Evolutionary conservation across 2,329 filamentous ascomycete genomes (phyloP).

Genomic region (Xylariaceae sp.): DNA sequence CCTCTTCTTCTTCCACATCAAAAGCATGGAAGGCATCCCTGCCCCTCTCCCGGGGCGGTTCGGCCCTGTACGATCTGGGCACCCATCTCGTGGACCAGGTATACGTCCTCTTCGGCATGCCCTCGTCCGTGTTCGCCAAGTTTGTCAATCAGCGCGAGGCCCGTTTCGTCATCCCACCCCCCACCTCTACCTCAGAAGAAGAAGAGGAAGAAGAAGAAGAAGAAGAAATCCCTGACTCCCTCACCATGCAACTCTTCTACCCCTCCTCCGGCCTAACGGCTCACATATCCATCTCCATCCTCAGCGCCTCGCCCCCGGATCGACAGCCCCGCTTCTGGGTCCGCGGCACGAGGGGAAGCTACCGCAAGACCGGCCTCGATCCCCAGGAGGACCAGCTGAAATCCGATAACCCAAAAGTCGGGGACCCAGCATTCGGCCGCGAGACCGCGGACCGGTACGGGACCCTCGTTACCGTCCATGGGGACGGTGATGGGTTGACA

Average conservation of each 20-base stretch:
- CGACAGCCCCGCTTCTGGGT: conserved; percentile 73
- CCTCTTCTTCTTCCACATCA: conserved; percentile 49
- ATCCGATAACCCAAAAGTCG: conserved; percentile 54
- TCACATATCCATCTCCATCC: conserved; percentile 62
- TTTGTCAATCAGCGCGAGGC: conserved; percentile 60
- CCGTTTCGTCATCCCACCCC: conserved; percentile 24
- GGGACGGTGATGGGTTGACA: conserved; percentile 45
- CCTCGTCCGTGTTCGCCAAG: conserved; percentile 60
- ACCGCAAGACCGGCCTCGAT: conserved; percentile 66
- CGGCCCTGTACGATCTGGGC: conserved; percentile 68
- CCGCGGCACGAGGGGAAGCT: conserved; percentile 67
- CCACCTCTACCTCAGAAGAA: no score
- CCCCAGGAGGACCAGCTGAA: conserved; percentile 70
- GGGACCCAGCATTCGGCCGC: conserved; percentile 58
- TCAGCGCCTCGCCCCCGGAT: conserved; percentile 63
- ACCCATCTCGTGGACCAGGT: conserved; percentile 73
- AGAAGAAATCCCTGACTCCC: conserved; percentile 46
- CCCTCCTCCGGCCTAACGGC: conserved; percentile 56
- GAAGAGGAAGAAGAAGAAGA: no score
- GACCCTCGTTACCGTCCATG: conserved; percentile 50
- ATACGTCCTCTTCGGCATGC: conserved; percentile 64
- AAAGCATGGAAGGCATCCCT: conserved; percentile 62
- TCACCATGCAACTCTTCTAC: conserved; percentile 64
- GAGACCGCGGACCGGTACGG: conserved; percentile 55
- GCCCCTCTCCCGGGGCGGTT: conserved; percentile 55